Conservation (phyloP, 257 asterid genomes). For the Solanum neorickii region DNA sequence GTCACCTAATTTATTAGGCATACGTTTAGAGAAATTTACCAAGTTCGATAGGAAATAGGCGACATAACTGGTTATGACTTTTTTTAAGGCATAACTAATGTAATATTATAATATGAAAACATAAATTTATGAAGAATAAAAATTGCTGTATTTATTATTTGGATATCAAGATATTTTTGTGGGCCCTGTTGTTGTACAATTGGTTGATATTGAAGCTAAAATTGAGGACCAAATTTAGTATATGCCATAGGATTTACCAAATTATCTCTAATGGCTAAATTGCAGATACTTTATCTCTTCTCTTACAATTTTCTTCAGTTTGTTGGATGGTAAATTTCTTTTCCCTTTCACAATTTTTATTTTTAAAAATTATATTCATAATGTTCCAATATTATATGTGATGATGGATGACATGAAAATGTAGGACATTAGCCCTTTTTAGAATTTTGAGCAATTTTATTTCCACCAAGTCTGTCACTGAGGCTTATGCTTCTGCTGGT, state of each 20-base stretch:
- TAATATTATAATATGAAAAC: background rate
- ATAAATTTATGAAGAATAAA: background rate
- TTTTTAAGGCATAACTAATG: background rate
- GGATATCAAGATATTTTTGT: background rate
- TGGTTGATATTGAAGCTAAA: background rate
- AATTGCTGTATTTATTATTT: no score
- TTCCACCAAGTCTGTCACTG: conserved; percentile 36
- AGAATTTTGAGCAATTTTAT: conserved; percentile 37
- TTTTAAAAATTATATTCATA: background rate
- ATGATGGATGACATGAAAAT: background rate
- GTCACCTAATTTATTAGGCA: background rate
- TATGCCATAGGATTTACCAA: background rate
- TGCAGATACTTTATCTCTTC: conserved; percentile 45
- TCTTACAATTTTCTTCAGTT: conserved; percentile 57
- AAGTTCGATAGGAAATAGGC: background rate
- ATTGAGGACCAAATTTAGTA: background rate
- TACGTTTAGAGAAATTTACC: background rate
- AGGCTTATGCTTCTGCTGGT: conserved; percentile 64
- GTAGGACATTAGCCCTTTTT: conserved; percentile 57
- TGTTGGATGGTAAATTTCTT: conserved; percentile 51
- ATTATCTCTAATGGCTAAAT: conserved; percentile 20
- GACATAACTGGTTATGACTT: background rate
- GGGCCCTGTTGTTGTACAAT: background rate
- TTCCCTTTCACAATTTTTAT: background rate
- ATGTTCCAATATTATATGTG: background rate